A percentile compares a stretch with the other conserved stretches of the same genome.
Evolutionary conservation across 192 early-diverging fungal genomes (phyloP).

Genomic region (Umbelopsis sp.): DNA sequence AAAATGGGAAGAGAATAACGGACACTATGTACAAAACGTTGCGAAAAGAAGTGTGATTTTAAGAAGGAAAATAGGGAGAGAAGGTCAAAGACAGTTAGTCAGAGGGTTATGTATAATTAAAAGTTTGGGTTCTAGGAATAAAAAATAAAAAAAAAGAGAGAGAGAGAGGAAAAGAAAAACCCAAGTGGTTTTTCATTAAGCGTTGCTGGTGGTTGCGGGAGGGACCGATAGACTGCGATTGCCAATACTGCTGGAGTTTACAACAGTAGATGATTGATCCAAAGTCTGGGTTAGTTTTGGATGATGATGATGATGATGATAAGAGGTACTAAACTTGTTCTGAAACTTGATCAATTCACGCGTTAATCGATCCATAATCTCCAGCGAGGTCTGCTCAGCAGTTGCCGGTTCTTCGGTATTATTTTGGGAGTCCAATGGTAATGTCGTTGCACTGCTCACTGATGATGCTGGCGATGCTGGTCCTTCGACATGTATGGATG

Average conservation of each 20-base stretch:
- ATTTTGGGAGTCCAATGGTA: conserved; percentile 26
- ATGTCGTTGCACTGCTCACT: conserved; percentile 31
- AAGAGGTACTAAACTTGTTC: conserved; percentile 41
- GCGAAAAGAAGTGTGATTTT: neutral
- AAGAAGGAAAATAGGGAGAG: neutral
- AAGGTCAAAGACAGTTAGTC: too few species aligned
- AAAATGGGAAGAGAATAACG: too few species aligned
- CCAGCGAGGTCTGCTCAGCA: conserved; percentile 35
- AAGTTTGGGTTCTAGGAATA: neutral
- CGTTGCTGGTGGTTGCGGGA: neutral
- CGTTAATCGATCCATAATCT: conserved; percentile 54
- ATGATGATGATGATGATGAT: neutral
- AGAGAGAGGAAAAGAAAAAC: too few species aligned
- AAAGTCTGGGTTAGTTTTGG: neutral
- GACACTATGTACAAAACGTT: conserved; percentile 11
- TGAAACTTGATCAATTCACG: conserved; percentile 56
- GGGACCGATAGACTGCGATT: neutral
- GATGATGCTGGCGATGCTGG: conserved; percentile 28
- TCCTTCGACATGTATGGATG: neutral
- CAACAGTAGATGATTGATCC: neutral
- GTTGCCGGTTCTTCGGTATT: neutral
- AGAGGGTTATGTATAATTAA: neutral
- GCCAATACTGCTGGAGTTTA: neutral
- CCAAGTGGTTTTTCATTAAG: too few species aligned
- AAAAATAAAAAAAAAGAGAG: too few species aligned